phyloP scores from a whole-genome alignment of 2,329 filamentous ascomycete genomes.

The Clarireedia monteithiana region DNA sequence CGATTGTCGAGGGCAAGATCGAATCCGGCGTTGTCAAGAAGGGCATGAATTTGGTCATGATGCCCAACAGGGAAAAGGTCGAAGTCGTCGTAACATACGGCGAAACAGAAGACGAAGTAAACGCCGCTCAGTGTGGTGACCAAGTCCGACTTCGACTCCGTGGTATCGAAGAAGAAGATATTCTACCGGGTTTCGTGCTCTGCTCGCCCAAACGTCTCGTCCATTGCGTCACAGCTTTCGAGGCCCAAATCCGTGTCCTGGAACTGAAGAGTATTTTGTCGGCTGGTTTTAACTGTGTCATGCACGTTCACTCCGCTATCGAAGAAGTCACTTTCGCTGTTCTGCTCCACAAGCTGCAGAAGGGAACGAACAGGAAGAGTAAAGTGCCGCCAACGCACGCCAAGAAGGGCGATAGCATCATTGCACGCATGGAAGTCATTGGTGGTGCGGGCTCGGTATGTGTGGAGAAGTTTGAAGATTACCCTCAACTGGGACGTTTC shows the following conservation, averaged over 20 bases:
- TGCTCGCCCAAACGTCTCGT: constrained; percentile 92
- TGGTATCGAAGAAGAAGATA: constrained; percentile 95
- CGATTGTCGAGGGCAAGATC: constrained; percentile 95
- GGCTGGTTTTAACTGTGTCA: constrained; percentile 93
- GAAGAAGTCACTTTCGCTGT: constrained; percentile 92
- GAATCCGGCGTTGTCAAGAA: constrained; percentile 94
- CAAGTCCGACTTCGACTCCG: constrained; percentile 88
- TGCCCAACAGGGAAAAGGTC: constrained; percentile 84
- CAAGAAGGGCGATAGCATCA: constrained; percentile 74
- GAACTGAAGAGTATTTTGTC: constrained; percentile 92
- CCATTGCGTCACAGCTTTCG: constrained; percentile 81
- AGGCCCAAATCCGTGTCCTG: constrained; percentile 92
- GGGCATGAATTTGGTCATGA: constrained; percentile 77
- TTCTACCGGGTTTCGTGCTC: constrained; percentile 89
- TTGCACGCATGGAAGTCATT: constrained; percentile 81
- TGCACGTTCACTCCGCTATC: constrained; percentile 95
- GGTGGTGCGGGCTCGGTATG: constrained; percentile 82
- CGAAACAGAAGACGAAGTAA: constrained; percentile 90
- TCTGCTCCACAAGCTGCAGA: constrained; percentile 89
- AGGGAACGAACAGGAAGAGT: constrained; percentile 87
- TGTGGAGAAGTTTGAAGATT: constrained; percentile 91
- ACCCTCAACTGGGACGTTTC: constrained; percentile 87
- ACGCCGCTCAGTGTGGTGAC: constrained; percentile 79
- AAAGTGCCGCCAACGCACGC: constrained; percentile 91
- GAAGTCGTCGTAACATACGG: constrained; percentile 82